Evolutionary conservation across 78 protist species (phyloP), one percentile per base, ranked within the genome.

Genomic region (Dictyostelium citrinum): DNA sequence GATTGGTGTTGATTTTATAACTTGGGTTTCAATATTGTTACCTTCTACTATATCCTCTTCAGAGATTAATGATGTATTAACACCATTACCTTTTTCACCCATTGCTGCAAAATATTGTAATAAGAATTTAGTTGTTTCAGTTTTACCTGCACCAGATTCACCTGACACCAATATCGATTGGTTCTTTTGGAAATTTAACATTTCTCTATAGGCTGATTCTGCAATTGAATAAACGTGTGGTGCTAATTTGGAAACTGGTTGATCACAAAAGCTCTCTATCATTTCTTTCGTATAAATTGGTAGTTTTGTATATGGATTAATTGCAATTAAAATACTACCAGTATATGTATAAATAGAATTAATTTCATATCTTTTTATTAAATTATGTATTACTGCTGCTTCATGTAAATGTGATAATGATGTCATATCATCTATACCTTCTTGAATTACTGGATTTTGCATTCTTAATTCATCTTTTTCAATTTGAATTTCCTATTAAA

Each of bases 391-490:
- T 6, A 97, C 86, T 39, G 97, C 98, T 45, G 93, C 90, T 43
- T 88, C 84, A 93, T 79, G 82, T 86, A 90, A 70, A 78, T 90
- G 46, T 67, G 93, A 88, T 88, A 97, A 72, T 35, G 46, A 24
- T 41, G 96, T 90, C 97, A 97, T 81, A 78, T 97, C 98, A 39
- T 97, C 98, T n/a, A 97, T 95, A 1, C 98, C 98, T 29, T 95
- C 96, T 41, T 86, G 92, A 17, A 93, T 85, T 7, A 61, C 7
- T 31, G 96, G 96, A 85, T 93, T 93, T 49, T 86, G 92, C 46
- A 83, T 58, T 67, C 58, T 76, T 8, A 78, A 5, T 20, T 88
- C 93, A 67, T 76, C 80, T 35, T 64, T 88, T 33, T 16, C 12
- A 17, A 86, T 77, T 49, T 7, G 55, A 58, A 78, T 67, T 68